phyloP scores from a whole-genome alignment of 139 green algal species.

The Micromonas pusilla region DNA sequence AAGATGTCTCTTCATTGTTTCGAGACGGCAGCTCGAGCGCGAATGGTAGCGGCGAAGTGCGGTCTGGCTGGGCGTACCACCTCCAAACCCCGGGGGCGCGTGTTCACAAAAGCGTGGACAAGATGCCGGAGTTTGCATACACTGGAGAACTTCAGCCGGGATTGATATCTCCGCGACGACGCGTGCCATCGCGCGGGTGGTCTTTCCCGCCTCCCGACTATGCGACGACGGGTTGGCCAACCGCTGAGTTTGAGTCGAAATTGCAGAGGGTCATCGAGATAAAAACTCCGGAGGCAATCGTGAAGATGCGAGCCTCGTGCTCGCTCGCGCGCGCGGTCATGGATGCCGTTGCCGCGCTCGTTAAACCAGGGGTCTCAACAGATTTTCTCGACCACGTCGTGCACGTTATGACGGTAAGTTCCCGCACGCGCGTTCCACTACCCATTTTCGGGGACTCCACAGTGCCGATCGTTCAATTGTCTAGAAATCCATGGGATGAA shows the following conservation, averaged over 20 bases:
- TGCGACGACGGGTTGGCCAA: conserved; percentile 47
- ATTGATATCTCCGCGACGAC: background rate
- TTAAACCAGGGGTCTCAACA: conserved; percentile 76
- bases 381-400: conserved; percentile 95
- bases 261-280: conserved; percentile 57
- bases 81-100: background rate
- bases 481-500: conserved; percentile 78
- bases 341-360: conserved; percentile 62
- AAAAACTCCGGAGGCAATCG: conserved; percentile 52
- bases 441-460: no score
- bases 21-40: background rate
- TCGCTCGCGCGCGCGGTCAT: conserved; percentile 62
- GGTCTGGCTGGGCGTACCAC: background rate
- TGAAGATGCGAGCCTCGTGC: conserved; percentile 67
- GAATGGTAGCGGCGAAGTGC: conserved; percentile 30
- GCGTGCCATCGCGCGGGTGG: conserved; percentile 4
- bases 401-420: no score
- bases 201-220: conserved; percentile 28
- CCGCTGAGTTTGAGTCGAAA: conserved; percentile 59
- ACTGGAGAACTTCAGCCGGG: conserved; percentile 2
- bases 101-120: background rate
- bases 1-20: no score
- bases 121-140: conserved; percentile 11
- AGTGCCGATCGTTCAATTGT: no score
- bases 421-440: no score